phyloP scores from a whole-genome alignment of 2,329 filamentous ascomycete species.

The Aureobasidium zeae region DNA sequence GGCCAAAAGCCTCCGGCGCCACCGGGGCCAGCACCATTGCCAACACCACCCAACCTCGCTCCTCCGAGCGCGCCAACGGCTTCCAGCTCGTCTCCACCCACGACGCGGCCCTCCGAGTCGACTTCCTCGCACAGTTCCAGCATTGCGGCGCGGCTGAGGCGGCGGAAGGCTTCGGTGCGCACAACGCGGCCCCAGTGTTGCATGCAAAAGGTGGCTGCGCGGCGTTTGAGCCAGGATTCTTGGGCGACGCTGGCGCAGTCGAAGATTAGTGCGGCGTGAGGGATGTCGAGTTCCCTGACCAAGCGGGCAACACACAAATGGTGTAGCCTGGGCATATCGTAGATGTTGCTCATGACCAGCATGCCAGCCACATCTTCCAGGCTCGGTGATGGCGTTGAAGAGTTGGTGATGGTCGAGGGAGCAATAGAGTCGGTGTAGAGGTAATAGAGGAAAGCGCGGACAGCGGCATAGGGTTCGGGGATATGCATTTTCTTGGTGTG shows the following conservation, averaged over 20 bases:
- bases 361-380: constrained; percentile 85
- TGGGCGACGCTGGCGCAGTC: constrained; percentile 82
- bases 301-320: constrained; percentile 85
- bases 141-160: constrained; percentile 66
- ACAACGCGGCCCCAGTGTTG: constrained; percentile 93
- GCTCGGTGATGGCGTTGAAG: constrained; percentile 35
- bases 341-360: constrained; percentile 95
- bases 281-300: constrained; percentile 82
- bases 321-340: constrained; percentile 89
- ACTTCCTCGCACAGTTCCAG: constrained; percentile 91
- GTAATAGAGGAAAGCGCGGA: constrained; percentile 91
- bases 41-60: constrained; percentile 35
- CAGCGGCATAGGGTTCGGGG: constrained; percentile 87
- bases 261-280: constrained; percentile 93
- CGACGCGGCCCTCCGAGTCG: constrained; percentile 81
- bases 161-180: constrained; percentile 76
- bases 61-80: constrained; percentile 46
- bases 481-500: constrained; percentile 98
- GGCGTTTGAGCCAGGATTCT: constrained; percentile 87
- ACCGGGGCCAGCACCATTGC: too few relatives aligned
- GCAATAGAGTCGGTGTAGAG: constrained; percentile 89
- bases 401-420: constrained; percentile 23
- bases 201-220: constrained; percentile 80
- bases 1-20: too few relatives aligned
- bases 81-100: constrained; percentile 77